Percentiles rank a stretch among this genome's conserved stretches.
phyloP scores from a whole-genome alignment of 192 early-diverging fungal genomes.

The Umbelopsis ramanniana region DNA sequence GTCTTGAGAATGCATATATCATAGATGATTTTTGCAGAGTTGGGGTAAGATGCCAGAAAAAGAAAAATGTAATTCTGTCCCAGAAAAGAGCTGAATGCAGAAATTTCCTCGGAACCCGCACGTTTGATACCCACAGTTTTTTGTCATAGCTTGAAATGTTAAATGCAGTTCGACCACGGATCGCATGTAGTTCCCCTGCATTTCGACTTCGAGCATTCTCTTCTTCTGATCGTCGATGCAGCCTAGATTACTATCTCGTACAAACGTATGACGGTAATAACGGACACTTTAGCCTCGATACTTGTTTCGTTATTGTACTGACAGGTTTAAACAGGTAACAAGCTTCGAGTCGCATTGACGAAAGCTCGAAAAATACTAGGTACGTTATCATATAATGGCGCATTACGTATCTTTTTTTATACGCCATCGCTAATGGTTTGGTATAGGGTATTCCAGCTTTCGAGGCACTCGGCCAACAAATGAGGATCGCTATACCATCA shows the following conservation, averaged over 20 bases:
- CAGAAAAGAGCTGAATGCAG: too few species aligned
- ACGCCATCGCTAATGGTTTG: neutral
- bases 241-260: conserved; percentile 34
- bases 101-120: too few species aligned
- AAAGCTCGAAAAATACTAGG: conserved; percentile 56
- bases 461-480: conserved; percentile 59
- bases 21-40: too few species aligned
- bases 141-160: neutral
- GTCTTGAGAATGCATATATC: too few species aligned
- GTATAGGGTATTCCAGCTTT: conserved; percentile 42
- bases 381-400: neutral
- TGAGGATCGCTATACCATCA: conserved; percentile 56
- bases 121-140: neutral
- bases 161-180: neutral
- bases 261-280: conserved; percentile 28
- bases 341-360: conserved; percentile 47
- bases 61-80: too few species aligned
- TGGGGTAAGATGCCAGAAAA: too few species aligned
- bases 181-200: neutral
- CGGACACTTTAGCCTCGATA: neutral
- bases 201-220: neutral
- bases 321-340: conserved; percentile 18
- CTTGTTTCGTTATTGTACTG: neutral
- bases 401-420: neutral
- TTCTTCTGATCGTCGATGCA: neutral